These are phyloP conservation scores for Starmerella geochares DNA, from an alignment of 805 yeast genomes.

Conservation along the genomic window DNA sequence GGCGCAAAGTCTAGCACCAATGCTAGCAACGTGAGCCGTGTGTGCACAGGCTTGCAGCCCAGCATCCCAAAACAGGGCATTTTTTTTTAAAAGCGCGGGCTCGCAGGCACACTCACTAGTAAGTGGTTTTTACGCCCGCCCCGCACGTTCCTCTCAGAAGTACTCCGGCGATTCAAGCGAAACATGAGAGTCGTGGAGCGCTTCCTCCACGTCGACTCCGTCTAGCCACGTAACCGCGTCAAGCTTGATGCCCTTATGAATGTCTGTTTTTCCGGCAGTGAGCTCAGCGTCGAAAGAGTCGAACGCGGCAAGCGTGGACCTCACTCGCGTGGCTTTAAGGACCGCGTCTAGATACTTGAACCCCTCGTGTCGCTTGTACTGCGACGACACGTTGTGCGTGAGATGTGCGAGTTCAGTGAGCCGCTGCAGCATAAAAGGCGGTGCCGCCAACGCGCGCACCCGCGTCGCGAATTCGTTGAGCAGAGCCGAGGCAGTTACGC, in stretches of 20 bases:
- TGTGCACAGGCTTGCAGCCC: too few relatives aligned
- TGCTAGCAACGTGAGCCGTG: too few relatives aligned
- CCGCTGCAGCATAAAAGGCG: conserved; percentile 36
- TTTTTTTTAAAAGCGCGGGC: too few relatives aligned
- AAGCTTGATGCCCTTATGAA: conserved; percentile 26
- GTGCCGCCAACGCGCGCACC: conserved; percentile 21
- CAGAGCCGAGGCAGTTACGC: background rate
- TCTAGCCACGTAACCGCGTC: conserved; percentile 22
- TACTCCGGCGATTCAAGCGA: background rate
- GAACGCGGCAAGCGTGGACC: conserved; percentile 18
- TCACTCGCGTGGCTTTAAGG: conserved; percentile 17
- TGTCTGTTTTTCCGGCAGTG: conserved; percentile 14
- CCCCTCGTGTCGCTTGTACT: conserved; percentile 24
- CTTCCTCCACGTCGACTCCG: background rate
- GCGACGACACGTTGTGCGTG: conserved; percentile 22
- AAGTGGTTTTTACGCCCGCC: too few relatives aligned
- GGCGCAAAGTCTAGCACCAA: too few relatives aligned
- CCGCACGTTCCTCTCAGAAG: background rate
- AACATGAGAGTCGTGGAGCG: background rate
- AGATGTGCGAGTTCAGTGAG: conserved; percentile 30
- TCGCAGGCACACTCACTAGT: too few relatives aligned
- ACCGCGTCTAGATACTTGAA: conserved; percentile 23
- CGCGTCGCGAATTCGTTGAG: background rate
- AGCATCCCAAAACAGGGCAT: too few relatives aligned
- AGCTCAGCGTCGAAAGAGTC: conserved; percentile 26